Conservation (phyloP, 257 asterid species). For the Verbena officinalis region DNA sequence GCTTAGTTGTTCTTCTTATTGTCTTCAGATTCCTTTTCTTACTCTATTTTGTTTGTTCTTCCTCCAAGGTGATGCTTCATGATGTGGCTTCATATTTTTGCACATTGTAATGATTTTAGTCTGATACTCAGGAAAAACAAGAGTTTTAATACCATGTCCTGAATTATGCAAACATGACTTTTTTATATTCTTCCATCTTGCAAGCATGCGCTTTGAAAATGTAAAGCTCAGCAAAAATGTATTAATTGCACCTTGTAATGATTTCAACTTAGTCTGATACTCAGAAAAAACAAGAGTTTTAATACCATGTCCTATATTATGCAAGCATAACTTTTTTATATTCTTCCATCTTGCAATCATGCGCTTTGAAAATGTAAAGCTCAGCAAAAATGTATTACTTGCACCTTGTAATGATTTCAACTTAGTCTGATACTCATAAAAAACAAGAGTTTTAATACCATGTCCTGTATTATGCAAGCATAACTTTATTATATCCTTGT, state of each 20-base stretch:
- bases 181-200: conserved; percentile 9
- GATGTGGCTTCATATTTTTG: conserved; percentile 8
- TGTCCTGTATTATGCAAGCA: background rate
- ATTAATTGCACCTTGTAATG: background rate
- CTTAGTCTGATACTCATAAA: background rate
- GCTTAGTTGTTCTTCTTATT: conserved; percentile 1
- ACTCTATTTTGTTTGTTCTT: background rate
- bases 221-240: background rate
- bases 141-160: background rate
- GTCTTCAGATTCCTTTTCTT: background rate
- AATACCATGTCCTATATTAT: background rate
- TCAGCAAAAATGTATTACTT: background rate
- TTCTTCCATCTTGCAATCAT: conserved; percentile 2
- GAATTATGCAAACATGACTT: background rate
- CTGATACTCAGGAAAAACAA: background rate
- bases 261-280: background rate
- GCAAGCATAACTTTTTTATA: background rate
- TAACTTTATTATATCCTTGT: conserved; percentile 3
- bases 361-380: conserved; percentile 3
- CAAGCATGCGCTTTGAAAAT: background rate
- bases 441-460: background rate
- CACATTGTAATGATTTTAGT: background rate
- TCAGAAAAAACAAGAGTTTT: background rate
- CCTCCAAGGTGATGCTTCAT: background rate
- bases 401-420: background rate